These are phyloP conservation scores for Aphanoascus verrucosus DNA, from an alignment of 2,329 filamentous ascomycete genomes.

Conservation along the genomic window DNA sequence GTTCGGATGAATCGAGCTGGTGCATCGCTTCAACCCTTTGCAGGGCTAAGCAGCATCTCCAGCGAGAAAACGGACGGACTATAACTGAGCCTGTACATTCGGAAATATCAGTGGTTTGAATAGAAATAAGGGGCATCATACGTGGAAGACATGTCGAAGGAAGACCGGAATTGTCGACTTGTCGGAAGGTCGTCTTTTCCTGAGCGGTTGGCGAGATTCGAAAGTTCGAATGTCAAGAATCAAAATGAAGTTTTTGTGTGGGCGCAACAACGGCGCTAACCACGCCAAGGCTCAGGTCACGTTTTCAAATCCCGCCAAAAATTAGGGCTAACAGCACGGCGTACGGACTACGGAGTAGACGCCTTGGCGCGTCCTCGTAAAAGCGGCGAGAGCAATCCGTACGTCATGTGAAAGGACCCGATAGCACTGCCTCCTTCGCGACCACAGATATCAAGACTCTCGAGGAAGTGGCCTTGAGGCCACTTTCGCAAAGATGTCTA, in stretches of 20 bases:
- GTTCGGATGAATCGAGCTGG: constrained; percentile 69
- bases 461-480: too few relatives aligned
- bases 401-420: neutral
- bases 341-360: too few relatives aligned
- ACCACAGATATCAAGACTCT: too few relatives aligned
- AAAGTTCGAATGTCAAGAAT: constrained; percentile 19
- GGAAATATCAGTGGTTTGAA: constrained; percentile 27
- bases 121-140: constrained; percentile 39
- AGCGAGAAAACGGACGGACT: constrained; percentile 78
- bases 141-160: constrained; percentile 52
- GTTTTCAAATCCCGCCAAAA: constrained; percentile 11
- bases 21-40: constrained; percentile 36
- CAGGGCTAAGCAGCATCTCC: constrained; percentile 40
- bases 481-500: constrained; percentile 28
- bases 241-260: constrained; percentile 27
- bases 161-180: constrained; percentile 31
- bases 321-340: constrained; percentile 20
- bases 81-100: constrained; percentile 52
- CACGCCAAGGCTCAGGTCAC: constrained; percentile 2
- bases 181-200: constrained; percentile 13
- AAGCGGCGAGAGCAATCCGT: neutral
- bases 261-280: constrained; percentile 16
- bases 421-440: neutral
- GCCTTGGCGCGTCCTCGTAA: too few relatives aligned
- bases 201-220: constrained; percentile 6